phyloP scores from a whole-genome alignment of 345 rosid species.

The Clarkia xantiana region DNA sequence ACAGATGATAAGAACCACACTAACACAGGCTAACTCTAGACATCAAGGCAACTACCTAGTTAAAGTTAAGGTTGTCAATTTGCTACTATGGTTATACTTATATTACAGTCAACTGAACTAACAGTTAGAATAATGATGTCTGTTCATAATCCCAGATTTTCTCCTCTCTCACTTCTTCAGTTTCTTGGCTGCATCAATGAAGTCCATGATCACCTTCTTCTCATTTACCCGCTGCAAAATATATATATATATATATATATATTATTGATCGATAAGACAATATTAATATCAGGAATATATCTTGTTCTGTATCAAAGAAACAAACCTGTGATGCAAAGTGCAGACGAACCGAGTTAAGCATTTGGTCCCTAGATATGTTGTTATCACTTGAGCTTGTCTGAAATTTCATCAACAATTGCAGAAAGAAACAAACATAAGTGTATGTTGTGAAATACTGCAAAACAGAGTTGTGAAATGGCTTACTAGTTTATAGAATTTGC shows the following conservation, averaged over 20 bases:
- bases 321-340: conserved; percentile 48
- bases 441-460: not conserved
- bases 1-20: no score
- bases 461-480: conserved; percentile 9
- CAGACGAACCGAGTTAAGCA: conserved; percentile 31
- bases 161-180: conserved; percentile 7
- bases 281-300: not conserved
- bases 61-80: no score
- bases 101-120: no score
- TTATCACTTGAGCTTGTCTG: conserved; percentile 22
- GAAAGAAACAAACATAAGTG: not conserved
- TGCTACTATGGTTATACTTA: no score
- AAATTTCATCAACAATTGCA: conserved; percentile 1
- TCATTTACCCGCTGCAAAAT: conserved; percentile 24
- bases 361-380: conserved; percentile 34
- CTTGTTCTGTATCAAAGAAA: not conserved
- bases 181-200: conserved; percentile 22
- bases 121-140: no score
- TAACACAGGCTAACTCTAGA: no score
- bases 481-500: conserved; percentile 42
- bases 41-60: no score
- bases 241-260: conserved; percentile 1
- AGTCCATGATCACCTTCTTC: conserved; percentile 26
- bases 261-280: not conserved
- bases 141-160: not conserved